Evolutionary conservation across 2,329 filamentous ascomycete species (phyloP), one percentile per base, ranked within the genome.

Genomic region (Pseudocercospora ulei): DNA sequence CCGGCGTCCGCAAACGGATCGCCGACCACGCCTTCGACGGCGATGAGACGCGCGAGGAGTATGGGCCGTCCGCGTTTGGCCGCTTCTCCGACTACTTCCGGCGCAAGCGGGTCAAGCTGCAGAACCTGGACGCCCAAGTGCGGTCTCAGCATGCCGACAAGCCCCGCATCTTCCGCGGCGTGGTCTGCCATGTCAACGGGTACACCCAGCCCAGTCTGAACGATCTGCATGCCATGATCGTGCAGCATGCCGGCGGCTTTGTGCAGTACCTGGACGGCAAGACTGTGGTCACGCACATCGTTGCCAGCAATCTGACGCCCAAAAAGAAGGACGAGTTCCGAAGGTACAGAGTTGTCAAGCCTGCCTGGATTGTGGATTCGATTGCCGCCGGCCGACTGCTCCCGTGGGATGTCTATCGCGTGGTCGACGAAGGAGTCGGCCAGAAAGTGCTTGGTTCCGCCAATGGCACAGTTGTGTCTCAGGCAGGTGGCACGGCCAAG

Each of bases 241-340:
- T 98, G 11, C 76, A 81, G 52, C 78, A 96, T 73, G 90, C 90
- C n/a, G 92, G 87, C 19, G 83, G 82, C 0, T 96, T 94, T 52
- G 72, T 95, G 45, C 90, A 98, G 60, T 96, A 96, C 55, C 68
- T 98, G 7, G 87, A 95, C 60, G 82, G 79, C 23, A 98, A 98
- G 66, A 96, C 88, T 1, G 80, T 82, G 58, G 88, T 86, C 0
- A 98, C 92, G 1, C 55, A 98, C 59, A 94, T 98, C 50, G 86
- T 98, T 52, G 87, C 88, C 3, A 88, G 85, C 36, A 80, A 76
- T 37, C 67, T 98, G 13, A 90, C 90, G 0, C 87, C 85, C 0
- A 96, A 95, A 65, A 98, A 98, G 62, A 77, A 77, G 17, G 75
- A 88, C 38, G 90, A 98, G 49, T 95, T 93, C 56, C 73, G 70